phyloP scores from a whole-genome alignment of 306 rosid species.

The Senna siamea region DNA sequence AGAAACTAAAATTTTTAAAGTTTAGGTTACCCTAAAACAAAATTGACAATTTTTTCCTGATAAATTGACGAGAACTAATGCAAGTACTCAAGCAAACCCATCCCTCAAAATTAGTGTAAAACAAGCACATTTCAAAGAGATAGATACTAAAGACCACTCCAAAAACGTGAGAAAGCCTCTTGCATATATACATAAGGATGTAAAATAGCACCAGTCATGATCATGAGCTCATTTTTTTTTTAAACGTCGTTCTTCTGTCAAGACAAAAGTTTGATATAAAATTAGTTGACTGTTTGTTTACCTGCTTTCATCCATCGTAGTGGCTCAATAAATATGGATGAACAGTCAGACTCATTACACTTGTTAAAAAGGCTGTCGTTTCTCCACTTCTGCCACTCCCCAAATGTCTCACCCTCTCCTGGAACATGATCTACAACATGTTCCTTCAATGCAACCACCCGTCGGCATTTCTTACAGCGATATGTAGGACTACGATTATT shows the following conservation, averaged over 20 bases:
- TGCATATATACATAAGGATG: neutral
- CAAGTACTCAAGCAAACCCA: too few relatives aligned
- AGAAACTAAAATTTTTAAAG: constrained; percentile 8
- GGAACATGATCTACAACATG: constrained; percentile 85
- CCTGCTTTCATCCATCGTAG: constrained; percentile 96
- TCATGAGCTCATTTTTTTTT: neutral
- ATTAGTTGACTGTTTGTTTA: constrained; percentile 41
- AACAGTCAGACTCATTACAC: constrained; percentile 76
- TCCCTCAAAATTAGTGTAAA: neutral
- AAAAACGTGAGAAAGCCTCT: neutral
- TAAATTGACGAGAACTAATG: too few relatives aligned
- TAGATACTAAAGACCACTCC: neutral
- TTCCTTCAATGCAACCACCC: constrained; percentile 81
- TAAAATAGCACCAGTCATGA: neutral
- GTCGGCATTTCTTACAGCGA: constrained; percentile 92
- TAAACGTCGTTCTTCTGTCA: too few relatives aligned
- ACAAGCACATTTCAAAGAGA: neutral
- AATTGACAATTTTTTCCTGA: too few relatives aligned
- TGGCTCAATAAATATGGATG: constrained; percentile 93
- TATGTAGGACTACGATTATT: constrained; percentile 52
- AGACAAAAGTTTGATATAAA: too few relatives aligned
- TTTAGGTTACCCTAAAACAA: too few relatives aligned
- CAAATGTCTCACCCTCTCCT: constrained; percentile 83
- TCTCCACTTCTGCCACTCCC: constrained; percentile 72
- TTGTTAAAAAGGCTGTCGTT: constrained; percentile 72